phyloP scores from a whole-genome alignment of 2,329 filamentous ascomycete genomes.

The Metarhizium sp. region DNA sequence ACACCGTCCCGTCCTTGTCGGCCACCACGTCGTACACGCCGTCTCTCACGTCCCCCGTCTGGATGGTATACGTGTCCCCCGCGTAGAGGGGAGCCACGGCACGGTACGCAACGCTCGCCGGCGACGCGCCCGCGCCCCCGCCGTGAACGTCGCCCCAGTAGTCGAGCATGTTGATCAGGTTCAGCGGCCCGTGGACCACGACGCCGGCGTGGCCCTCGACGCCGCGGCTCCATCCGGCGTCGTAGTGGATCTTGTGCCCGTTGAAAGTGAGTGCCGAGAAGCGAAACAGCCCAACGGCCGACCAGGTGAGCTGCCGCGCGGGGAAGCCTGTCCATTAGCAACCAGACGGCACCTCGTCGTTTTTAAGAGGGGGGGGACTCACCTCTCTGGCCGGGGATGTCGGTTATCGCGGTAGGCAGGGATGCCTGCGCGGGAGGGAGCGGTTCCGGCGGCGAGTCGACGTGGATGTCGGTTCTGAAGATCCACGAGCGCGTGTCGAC shows the following conservation, averaged over 20 bases:
- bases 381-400: constrained; percentile 9
- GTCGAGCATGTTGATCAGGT: constrained; percentile 62
- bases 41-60: constrained; percentile 34
- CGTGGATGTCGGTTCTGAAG: constrained; percentile 28
- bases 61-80: constrained; percentile 54
- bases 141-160: constrained; percentile 48
- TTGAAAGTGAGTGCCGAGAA: constrained; percentile 84
- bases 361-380: no score
- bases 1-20: constrained; percentile 25
- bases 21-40: constrained; percentile 37
- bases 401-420: constrained; percentile 16
- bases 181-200: constrained; percentile 75
- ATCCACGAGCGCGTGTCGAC: constrained; percentile 46
- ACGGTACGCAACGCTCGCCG: constrained; percentile 48
- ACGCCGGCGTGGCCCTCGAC: constrained; percentile 61
- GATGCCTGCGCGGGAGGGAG: constrained; percentile 7
- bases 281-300: constrained; percentile 54
- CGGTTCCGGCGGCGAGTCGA: constrained; percentile 7
- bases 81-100: constrained; percentile 64
- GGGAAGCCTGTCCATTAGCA: constrained; percentile 4
- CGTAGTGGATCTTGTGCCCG: constrained; percentile 77
- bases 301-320: constrained; percentile 30
- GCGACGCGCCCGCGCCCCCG: constrained; percentile 12
- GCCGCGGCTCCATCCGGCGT: constrained; percentile 52
- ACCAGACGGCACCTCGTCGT: neutral